Conservation (phyloP, 2,329 filamentous ascomycete species). For the Madurella fahalii region DNA sequence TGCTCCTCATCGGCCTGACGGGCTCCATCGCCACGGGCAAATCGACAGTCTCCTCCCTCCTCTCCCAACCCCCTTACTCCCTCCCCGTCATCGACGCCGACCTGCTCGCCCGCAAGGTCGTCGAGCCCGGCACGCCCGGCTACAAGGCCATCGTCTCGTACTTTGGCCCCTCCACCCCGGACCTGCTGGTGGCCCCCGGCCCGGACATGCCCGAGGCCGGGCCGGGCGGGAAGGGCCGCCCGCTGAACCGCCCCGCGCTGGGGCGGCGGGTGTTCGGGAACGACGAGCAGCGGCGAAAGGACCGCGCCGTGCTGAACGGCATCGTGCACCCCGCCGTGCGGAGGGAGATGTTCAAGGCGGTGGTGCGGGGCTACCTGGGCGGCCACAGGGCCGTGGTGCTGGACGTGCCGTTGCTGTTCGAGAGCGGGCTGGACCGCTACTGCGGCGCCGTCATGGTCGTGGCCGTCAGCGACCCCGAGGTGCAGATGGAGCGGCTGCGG, state of each 20-base stretch:
- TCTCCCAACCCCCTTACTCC: conserved; percentile 74
- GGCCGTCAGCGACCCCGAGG: conserved; percentile 70
- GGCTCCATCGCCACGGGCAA: conserved; percentile 98
- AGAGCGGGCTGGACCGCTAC: conserved; percentile 77
- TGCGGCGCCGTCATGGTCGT: conserved; percentile 87
- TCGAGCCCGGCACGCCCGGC: conserved; percentile 83
- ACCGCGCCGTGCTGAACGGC: conserved; percentile 73
- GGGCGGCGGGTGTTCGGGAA: conserved; percentile 84
- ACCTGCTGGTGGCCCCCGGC: conserved; percentile 66
- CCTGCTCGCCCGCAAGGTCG: conserved; percentile 84
- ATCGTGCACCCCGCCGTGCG: conserved; percentile 93
- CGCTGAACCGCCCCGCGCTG: conserved; percentile 80
- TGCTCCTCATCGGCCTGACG: conserved; percentile 94
- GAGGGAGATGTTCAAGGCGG: conserved; percentile 70
- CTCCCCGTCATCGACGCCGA: conserved; percentile 94
- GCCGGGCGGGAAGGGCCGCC: conserved; percentile 59
- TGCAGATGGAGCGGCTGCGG: conserved; percentile 78
- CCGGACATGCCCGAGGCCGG: conserved; percentile 51
- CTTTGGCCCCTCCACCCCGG: conserved; percentile 79
- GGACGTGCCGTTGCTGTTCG: conserved; percentile 88
- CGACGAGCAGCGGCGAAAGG: conserved; percentile 62
- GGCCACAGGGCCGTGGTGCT: conserved; percentile 88
- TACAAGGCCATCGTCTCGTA: conserved; percentile 78
- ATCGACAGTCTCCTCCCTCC: conserved; percentile 85
- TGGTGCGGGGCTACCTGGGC: conserved; percentile 67